A percentile compares a stretch with the other conserved stretches of the same genome.
Conservation (phyloP, 2,329 filamentous ascomycete genomes). For the Chrysoporthe puriensis region DNA sequence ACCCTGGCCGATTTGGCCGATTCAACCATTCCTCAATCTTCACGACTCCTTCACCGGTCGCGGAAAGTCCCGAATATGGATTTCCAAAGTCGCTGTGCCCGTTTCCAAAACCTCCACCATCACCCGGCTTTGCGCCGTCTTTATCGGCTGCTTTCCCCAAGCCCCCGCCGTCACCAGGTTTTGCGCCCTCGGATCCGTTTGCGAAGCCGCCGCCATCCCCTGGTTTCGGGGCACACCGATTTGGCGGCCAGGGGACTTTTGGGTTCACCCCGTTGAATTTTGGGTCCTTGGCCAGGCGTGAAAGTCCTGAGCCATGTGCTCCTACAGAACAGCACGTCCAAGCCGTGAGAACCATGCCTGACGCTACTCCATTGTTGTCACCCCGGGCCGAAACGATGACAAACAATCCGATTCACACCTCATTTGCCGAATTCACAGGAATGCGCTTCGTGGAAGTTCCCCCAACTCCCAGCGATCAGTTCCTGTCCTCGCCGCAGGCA, state of each 20-base stretch:
- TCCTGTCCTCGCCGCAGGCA: slow-evolving; percentile 42
- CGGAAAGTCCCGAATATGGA: slow-evolving; percentile 37
- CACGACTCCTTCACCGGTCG: slow-evolving; percentile 43
- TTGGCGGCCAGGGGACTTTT: slow-evolving; percentile 44
- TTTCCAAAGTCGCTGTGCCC: slow-evolving; percentile 30
- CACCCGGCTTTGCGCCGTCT: slow-evolving; percentile 34
- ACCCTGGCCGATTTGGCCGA: slow-evolving; percentile 43
- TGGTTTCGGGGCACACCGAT: slow-evolving; percentile 47
- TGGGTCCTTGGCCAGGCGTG: slow-evolving; percentile 19
- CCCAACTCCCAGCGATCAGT: slow-evolving; percentile 54
- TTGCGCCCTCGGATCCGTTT: slow-evolving; percentile 30
- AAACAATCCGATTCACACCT: slow-evolving; percentile 63
- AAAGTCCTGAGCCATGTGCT: slow-evolving; percentile 6
- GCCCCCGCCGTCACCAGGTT: slow-evolving; percentile 36
- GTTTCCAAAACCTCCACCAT: slow-evolving; percentile 34
- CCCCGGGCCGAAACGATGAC: slow-evolving; percentile 76
- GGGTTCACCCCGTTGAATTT: slow-evolving; percentile 36
- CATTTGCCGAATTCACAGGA: slow-evolving; percentile 47
- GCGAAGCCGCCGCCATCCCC: slow-evolving; percentile 49
- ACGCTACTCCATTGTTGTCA: slow-evolving; percentile 66
- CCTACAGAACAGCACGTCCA: slow-evolving; percentile 42
- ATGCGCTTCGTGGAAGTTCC: slow-evolving; percentile 58
- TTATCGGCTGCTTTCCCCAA: slow-evolving; percentile 25
- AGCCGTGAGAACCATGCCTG: slow-evolving; percentile 41
- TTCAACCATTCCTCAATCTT: slow-evolving; percentile 43